phyloP scores from a whole-genome alignment of 306 rosid genomes.

The Senna siamea region DNA sequence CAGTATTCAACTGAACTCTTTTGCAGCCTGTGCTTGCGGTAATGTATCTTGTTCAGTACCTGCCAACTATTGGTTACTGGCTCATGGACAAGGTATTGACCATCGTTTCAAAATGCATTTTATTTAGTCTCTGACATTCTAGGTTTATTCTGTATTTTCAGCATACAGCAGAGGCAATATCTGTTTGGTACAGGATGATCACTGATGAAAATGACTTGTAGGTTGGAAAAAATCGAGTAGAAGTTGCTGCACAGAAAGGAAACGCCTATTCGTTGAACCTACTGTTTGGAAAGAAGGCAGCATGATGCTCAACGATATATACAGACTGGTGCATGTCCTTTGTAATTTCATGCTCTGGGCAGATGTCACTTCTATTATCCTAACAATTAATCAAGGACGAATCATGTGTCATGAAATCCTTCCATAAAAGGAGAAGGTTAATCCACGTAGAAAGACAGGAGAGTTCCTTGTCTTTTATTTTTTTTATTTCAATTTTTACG shows the following conservation, averaged over 20 bases:
- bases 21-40: constrained; percentile 86
- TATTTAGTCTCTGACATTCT: not conserved
- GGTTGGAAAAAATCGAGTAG: constrained; percentile 84
- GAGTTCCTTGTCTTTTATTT: no score
- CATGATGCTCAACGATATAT: constrained; percentile 26
- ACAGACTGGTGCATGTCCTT: not conserved
- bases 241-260: constrained; percentile 80
- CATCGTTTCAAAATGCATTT: constrained; percentile 13
- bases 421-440: not conserved
- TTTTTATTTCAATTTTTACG: no score
- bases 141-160: not conserved
- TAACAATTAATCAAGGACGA: not conserved
- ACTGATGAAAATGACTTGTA: constrained; percentile 37
- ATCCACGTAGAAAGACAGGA: not conserved
- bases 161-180: not conserved
- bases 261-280: constrained; percentile 76
- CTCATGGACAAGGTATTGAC: constrained; percentile 87
- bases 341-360: not conserved
- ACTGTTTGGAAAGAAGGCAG: constrained; percentile 71
- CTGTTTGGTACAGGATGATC: constrained; percentile 12
- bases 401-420: not conserved
- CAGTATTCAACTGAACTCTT: constrained; percentile 22
- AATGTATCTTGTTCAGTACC: constrained; percentile 91
- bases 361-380: not conserved
- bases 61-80: constrained; percentile 90